Base-by-base conservation (phyloP, 2,329 filamentous ascomycete genomes). In the Pestalotiopsis sp. region DNA sequence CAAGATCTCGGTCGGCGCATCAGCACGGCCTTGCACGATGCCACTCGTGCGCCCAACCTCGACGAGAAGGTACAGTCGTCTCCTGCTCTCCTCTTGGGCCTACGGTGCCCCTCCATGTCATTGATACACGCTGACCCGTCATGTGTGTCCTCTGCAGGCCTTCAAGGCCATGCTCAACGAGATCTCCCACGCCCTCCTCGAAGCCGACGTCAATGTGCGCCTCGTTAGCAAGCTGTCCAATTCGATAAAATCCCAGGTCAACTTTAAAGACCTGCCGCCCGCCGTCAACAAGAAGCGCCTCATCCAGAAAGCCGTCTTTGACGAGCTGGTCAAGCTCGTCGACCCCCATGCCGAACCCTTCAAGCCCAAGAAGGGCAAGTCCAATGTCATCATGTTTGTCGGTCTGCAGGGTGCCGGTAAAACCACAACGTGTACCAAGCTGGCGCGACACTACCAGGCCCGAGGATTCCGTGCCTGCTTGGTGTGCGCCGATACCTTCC, bases 321-420 rank as follows among this genome's bases (percentile, higher is more conserved):
- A 99, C 79, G 94, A 98, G 81, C 90, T 99, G 66, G 95, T 98
- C 74, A 92, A 94, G 77, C 91, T 99, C 65, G 96, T 99, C 74
- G 94, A 99, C 77, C 96, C 96, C 31, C 95, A 98, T 81, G 92
- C 93, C 76, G 95, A 97, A 73, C 92, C 95, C 0, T 99, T 97
- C 86, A 96, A 97, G 80, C 95, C 95, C 25, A 97, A 97, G 84
- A 99, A 98, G 84, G 94, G 95, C 73, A 96, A 94, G 80, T 87
- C 92, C 72, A 99, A 98, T 81, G 93, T 99, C 78, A 98, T 99
- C 82, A 99, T 99, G 96, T 98, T 99, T 80, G 96, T 99, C 71
- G 96, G 96, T 83, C 87, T 99, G 63, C 96, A 99, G 82, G 96
- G 96, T 85, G 94, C 95, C 4, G 96, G 96, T 81, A 99, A 99